Evolutionary conservation across 2,329 filamentous ascomycete genomes (phyloP), one percentile per base, ranked within the genome.

Genomic region (Coniella vitis): DNA sequence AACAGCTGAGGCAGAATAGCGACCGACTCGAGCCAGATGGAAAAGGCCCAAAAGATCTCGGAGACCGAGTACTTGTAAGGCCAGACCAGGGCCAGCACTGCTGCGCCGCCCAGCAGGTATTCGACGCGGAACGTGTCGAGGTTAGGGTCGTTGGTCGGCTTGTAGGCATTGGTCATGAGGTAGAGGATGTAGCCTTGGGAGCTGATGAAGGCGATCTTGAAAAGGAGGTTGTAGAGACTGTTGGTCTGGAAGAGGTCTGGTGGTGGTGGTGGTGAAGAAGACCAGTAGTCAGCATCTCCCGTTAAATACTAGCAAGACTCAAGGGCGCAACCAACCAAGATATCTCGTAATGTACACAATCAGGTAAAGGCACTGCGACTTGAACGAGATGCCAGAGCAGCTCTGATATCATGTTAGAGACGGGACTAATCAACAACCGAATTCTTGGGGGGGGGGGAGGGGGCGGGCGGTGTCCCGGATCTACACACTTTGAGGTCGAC

Each of bases 1-100:
- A 98, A 97, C 46, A 98, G 79, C 72, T 98, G 93, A 2, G 93
- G 93, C 53, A 98, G 78, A 59, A 98, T 98, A 45, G 93, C 93
- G 16, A 98, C 93, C 4, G 87, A 85, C 72, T 98, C 93, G 29
- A 98, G 80, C 93, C 93, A 98, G 67, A 98, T 96, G 47, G 87
- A 94, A 68, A 97, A 98, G 19, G 93, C 86, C 93, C 93, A 98
- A 42, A 94, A 76, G 55, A 98, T 89, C 80, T 96, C 91, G 22
- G 81, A 79, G 32, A 85, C 58, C 4, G 79, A 86, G 71, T 95
- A 98, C 62, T 84, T 78, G 71, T 91, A 90, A 1, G 93, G 90
- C 59, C 94, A 86, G 22, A 96, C 61, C 49, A 97, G 61, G 38
- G 86, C 91, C 45, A 97, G 73, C 20, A 90, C 72, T 13, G 83